phyloP scores from a whole-genome alignment of 306 rosid species.

The Lathyrus tuberosus region DNA sequence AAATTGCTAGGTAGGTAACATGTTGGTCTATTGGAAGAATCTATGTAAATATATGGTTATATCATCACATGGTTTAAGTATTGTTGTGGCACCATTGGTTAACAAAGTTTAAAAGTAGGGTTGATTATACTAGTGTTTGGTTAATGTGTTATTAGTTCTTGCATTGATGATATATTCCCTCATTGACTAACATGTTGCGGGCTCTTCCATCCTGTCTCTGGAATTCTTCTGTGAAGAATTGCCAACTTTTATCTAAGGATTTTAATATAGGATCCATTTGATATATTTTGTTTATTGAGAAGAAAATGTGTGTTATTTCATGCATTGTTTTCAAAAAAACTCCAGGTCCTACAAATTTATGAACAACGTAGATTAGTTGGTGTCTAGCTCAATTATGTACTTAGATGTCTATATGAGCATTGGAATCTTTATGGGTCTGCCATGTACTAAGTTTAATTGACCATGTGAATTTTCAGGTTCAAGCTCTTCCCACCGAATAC shows the following conservation, averaged over 20 bases:
- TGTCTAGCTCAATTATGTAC: constrained; percentile 19
- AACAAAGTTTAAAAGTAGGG: not conserved
- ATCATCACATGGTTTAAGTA: not conserved
- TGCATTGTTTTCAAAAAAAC: constrained; percentile 20
- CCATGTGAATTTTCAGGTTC: constrained; percentile 65
- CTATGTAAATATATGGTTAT: not conserved
- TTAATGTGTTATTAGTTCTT: not conserved
- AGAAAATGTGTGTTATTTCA: constrained; percentile 9
- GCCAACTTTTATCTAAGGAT: not conserved
- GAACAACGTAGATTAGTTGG: constrained; percentile 10
- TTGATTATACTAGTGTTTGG: too few relatives aligned
- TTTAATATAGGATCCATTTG: not conserved
- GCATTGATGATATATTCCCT: not conserved
- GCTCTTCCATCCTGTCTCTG: not conserved
- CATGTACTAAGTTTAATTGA: constrained; percentile 35
- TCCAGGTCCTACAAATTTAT: too few relatives aligned
- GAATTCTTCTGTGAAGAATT: not conserved
- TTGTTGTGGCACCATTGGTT: not conserved
- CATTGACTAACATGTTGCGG: not conserved
- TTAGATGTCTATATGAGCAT: constrained; percentile 19
- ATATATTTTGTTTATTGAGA: not conserved
- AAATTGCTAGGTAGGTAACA: not conserved
- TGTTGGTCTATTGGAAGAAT: not conserved
- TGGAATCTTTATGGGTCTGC: constrained; percentile 20
- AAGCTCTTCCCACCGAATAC: constrained; percentile 87